Evolutionary conservation across 169 alveolate species (phyloP).

Genomic region (Theileria parva): DNA sequence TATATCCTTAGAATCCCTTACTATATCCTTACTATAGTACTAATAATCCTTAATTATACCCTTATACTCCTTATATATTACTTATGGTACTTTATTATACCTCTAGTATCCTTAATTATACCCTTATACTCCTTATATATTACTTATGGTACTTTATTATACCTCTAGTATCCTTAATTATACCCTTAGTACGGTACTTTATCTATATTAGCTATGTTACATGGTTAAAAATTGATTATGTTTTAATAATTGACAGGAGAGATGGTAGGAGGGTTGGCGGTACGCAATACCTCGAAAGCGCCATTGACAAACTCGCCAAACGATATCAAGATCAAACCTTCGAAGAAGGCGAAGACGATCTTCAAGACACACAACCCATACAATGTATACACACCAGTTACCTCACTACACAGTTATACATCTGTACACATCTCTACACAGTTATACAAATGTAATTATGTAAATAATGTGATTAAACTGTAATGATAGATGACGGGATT

Average conservation of each 20-base stretch:
- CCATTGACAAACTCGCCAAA: constrained; percentile 80
- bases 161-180: too few relatives aligned
- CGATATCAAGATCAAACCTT: constrained; percentile 78
- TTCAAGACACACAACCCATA: background rate
- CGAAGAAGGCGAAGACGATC: constrained; percentile 69
- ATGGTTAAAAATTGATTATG: too few relatives aligned
- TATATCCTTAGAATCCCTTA: too few relatives aligned
- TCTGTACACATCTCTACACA: background rate
- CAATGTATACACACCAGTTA: constrained; percentile 18
- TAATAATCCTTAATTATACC: too few relatives aligned
- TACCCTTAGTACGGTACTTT: too few relatives aligned
- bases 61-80: too few relatives aligned
- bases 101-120: too few relatives aligned
- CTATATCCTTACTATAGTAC: too few relatives aligned
- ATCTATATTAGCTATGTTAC: too few relatives aligned
- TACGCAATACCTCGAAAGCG: constrained; percentile 80
- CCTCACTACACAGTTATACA: constrained; percentile 72
- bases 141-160: too few relatives aligned
- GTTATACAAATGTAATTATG: constrained; percentile 43
- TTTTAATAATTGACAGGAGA: constrained; percentile 22
- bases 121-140: too few relatives aligned
- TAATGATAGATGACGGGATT: constrained; percentile 49
- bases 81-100: too few relatives aligned
- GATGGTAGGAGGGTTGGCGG: constrained; percentile 79
- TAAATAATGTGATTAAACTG: background rate